Evolutionary conservation across 148 eudicot genomes (phyloP).

Genomic region (Rhododendron simsii): DNA sequence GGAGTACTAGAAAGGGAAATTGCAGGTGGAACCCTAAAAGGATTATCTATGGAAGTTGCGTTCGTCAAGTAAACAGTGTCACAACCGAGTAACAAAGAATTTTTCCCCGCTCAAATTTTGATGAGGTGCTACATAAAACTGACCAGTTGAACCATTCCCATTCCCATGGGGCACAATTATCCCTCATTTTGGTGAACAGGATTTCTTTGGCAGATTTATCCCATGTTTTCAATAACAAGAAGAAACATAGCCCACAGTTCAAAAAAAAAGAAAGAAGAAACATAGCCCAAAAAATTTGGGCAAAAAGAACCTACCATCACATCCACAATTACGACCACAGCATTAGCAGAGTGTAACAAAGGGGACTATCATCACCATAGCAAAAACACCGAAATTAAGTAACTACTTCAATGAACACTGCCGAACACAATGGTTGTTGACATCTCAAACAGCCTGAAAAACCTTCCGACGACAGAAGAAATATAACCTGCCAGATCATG

Average conservation of each 20-base stretch:
- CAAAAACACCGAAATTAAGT: neutral
- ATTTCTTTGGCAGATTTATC: neutral
- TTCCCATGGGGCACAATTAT: neutral
- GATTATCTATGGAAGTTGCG: neutral
- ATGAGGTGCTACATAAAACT: neutral
- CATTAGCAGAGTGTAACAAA: neutral
- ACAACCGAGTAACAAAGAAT: no score
- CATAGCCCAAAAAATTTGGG: neutral
- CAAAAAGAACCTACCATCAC: neutral
- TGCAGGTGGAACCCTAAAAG: neutral
- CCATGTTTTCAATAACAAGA: neutral
- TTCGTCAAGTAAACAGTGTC: neutral
- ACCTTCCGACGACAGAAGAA: neutral
- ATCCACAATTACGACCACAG: neutral
- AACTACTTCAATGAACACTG: neutral
- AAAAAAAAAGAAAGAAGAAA: neutral
- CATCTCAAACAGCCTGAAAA: neutral
- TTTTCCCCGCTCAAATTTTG: neutral
- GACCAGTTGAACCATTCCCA: neutral
- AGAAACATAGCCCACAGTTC: no score
- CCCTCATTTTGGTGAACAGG: neutral
- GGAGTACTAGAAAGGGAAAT: no score
- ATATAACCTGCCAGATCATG: conserved; percentile 9
- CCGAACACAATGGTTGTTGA: neutral
- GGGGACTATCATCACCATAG: neutral